Evolutionary conservation across 805 yeast species (phyloP).

Genomic region (Ogataea degrootiae): DNA sequence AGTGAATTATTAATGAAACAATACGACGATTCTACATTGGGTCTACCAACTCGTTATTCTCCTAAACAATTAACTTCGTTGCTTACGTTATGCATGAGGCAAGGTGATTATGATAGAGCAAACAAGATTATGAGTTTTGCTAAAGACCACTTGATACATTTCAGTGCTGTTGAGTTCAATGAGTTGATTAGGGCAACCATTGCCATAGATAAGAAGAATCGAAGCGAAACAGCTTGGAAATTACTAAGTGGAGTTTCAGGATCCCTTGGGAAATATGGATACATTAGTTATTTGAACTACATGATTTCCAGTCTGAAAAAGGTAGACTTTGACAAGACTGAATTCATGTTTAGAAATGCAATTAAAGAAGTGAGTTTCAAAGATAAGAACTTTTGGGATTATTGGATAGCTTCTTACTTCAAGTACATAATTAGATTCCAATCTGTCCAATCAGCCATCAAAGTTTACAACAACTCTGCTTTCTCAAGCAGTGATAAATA

Average conservation of each 20-base stretch:
- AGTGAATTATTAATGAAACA: constrained; percentile 24
- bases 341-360: constrained; percentile 19
- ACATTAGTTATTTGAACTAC: constrained; percentile 24
- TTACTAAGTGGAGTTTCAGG: constrained; percentile 19
- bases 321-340: constrained; percentile 23
- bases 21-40: constrained; percentile 20
- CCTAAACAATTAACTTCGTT: constrained; percentile 28
- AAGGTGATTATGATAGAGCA: constrained; percentile 25
- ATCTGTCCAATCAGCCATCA: constrained; percentile 19
- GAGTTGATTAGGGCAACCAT: constrained; percentile 27
- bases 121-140: constrained; percentile 26
- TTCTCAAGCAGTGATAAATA: not conserved
- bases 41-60: constrained; percentile 20
- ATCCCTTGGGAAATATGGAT: constrained; percentile 21
- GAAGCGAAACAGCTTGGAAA: constrained; percentile 24
- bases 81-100: constrained; percentile 22
- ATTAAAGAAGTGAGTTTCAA: constrained; percentile 1
- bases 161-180: constrained; percentile 27
- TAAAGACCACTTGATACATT: constrained; percentile 19
- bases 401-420: constrained; percentile 27
- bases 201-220: constrained; percentile 4
- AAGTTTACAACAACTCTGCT: constrained; percentile 18
- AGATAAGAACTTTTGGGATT: constrained; percentile 27
- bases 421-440: constrained; percentile 26
- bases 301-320: constrained; percentile 18